Percentiles rank a stretch among this genome's conserved stretches.
Conservation (phyloP, 257 asterid genomes). For the Misopates orontium region DNA sequence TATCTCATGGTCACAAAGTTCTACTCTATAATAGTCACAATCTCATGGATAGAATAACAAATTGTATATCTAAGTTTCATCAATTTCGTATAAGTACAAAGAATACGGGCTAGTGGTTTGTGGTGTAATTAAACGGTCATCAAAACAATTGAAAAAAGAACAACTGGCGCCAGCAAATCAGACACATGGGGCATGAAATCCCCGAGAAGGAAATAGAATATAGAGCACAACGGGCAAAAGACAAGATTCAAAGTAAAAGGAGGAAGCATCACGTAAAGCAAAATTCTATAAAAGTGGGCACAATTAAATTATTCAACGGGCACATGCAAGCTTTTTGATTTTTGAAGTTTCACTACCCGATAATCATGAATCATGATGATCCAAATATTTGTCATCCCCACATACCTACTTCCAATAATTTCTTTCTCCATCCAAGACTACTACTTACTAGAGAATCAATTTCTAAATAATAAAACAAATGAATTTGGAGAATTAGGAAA, state of each 20-base stretch:
- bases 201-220: constrained; percentile 14
- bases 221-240: constrained; percentile 16
- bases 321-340: constrained; percentile 17
- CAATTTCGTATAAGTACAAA: too few species aligned
- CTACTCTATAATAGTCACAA: too few species aligned
- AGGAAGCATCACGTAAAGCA: background rate
- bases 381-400: background rate
- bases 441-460: too few species aligned
- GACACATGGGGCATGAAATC: background rate
- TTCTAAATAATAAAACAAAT: too few species aligned
- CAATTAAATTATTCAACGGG: constrained; percentile 14
- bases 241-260: constrained; percentile 21
- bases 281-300: background rate
- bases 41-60: too few species aligned
- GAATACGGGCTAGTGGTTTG: too few species aligned
- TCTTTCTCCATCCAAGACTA: too few species aligned
- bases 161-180: constrained; percentile 13
- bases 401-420: background rate
- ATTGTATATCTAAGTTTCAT: too few species aligned
- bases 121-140: too few species aligned
- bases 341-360: background rate
- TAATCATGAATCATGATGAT: background rate
- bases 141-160: background rate
- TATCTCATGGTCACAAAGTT: too few species aligned
- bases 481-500: background rate